phyloP scores from a whole-genome alignment of 2,329 filamentous ascomycete genomes.

The Claviceps fusiformis region DNA sequence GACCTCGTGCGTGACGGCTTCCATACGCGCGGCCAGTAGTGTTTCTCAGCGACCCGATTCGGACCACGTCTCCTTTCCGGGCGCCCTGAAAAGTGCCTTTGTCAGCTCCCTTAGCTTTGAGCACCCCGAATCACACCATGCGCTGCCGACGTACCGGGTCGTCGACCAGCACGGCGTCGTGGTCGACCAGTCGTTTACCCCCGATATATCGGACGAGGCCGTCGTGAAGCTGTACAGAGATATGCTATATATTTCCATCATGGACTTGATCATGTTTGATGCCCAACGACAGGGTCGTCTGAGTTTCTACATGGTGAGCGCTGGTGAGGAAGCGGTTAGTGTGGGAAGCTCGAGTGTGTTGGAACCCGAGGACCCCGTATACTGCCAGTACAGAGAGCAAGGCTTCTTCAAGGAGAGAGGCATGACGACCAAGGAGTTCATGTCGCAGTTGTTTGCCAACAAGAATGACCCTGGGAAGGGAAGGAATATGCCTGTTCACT shows the following conservation, averaged over 20 bases:
- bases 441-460: slow-evolving; percentile 91
- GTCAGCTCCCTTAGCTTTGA: slow-evolving; percentile 68
- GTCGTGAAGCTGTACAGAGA: slow-evolving; percentile 48
- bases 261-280: slow-evolving; percentile 98
- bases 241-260: slow-evolving; percentile 60
- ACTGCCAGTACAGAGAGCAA: slow-evolving; percentile 88
- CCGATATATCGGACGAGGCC: slow-evolving; percentile 53
- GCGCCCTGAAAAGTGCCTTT: slow-evolving; percentile 91
- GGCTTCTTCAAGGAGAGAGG: slow-evolving; percentile 85
- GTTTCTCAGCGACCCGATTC: slow-evolving; percentile 44
- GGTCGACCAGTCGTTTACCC: slow-evolving; percentile 57
- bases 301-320: slow-evolving; percentile 95
- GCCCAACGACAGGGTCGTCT: slow-evolving; percentile 88
- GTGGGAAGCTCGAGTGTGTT: slow-evolving; percentile 79
- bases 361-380: slow-evolving; percentile 74
- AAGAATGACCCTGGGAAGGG: slow-evolving; percentile 65
- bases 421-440: slow-evolving; percentile 77
- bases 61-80: slow-evolving; percentile 61
- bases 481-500: slow-evolving; percentile 96
- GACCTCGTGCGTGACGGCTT: slow-evolving; percentile 10
- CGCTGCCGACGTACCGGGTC: slow-evolving; percentile 82
- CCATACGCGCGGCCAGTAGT: slow-evolving; percentile 29
- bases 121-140: slow-evolving; percentile 54
- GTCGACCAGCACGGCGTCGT: slow-evolving; percentile 80
- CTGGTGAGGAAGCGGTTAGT: slow-evolving; percentile 87